A percentile compares a stretch with the other conserved stretches of the same genome.
Conservation (phyloP, 495 filamentous ascomycete genomes). For the Lepraria neglecta region DNA sequence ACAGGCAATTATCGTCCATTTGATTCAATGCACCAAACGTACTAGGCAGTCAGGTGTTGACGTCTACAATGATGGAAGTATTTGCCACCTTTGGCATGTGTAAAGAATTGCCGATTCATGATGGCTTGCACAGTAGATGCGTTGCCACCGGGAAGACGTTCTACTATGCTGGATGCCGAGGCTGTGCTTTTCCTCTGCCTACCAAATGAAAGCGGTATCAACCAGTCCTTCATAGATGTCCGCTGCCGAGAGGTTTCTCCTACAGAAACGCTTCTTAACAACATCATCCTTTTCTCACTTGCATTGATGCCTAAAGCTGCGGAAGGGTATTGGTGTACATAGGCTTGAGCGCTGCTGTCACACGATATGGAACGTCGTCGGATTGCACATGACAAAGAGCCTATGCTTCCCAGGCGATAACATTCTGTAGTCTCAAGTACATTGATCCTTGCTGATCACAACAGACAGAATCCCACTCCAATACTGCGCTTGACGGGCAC, state of each 20-base stretch:
- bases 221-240: too few relatives aligned
- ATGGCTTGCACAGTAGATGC: neutral
- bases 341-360: slow-evolving; percentile 4
- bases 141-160: neutral
- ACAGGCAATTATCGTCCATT: too few relatives aligned
- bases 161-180: neutral
- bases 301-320: neutral
- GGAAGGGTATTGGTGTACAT: too few relatives aligned
- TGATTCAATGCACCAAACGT: too few relatives aligned
- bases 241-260: too few relatives aligned
- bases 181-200: neutral
- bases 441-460: too few relatives aligned
- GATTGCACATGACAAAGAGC: neutral
- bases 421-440: neutral
- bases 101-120: neutral
- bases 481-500: too few relatives aligned
- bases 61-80: neutral
- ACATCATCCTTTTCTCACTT: neutral
- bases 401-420: neutral
- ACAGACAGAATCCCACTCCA: too few relatives aligned
- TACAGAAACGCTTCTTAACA: neutral
- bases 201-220: too few relatives aligned
- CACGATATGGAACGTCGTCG: neutral
- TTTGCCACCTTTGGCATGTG: neutral
- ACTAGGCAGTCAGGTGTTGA: neutral